A percentile compares a stretch with the other conserved stretches of the same genome.
Conservation (phyloP, 371 early-diverging fungal species). For the Mortierella sp. region DNA sequence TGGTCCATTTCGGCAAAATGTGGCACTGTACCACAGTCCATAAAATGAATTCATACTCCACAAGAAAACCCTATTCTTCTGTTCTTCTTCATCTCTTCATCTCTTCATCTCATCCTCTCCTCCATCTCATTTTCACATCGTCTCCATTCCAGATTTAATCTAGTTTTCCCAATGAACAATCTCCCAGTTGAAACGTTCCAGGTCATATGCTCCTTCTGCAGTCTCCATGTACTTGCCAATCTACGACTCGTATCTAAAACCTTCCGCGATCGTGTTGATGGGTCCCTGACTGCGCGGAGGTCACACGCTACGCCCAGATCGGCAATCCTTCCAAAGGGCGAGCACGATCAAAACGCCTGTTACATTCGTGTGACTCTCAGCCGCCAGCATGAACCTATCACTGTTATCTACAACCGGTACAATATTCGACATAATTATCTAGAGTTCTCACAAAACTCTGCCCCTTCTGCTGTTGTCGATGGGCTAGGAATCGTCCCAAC, state of each 20-base stretch:
- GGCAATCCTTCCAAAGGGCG: slow-evolving; percentile 2
- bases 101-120: neutral
- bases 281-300: slow-evolving; percentile 40
- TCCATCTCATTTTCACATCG: neutral
- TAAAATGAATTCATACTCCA: neutral
- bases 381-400: slow-evolving; percentile 15
- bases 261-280: slow-evolving; percentile 43
- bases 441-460: slow-evolving; percentile 31
- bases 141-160: neutral
- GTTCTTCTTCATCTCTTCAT: too few species aligned
- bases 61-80: too few species aligned
- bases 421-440: slow-evolving; percentile 40
- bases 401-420: slow-evolving; percentile 33
- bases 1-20: neutral
- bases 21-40: neutral
- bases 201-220: slow-evolving; percentile 42
- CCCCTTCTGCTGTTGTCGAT: neutral
- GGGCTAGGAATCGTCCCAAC: neutral
- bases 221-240: slow-evolving; percentile 26
- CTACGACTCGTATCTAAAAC: slow-evolving; percentile 36
- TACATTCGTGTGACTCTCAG: slow-evolving; percentile 26
- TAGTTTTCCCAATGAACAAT: slow-evolving; percentile 13
- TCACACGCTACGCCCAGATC: slow-evolving; percentile 16
- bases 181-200: slow-evolving; percentile 45
- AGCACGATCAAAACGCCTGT: slow-evolving; percentile 30